phyloP scores from a whole-genome alignment of 441 rosid species.

The Eruca vesicaria region DNA sequence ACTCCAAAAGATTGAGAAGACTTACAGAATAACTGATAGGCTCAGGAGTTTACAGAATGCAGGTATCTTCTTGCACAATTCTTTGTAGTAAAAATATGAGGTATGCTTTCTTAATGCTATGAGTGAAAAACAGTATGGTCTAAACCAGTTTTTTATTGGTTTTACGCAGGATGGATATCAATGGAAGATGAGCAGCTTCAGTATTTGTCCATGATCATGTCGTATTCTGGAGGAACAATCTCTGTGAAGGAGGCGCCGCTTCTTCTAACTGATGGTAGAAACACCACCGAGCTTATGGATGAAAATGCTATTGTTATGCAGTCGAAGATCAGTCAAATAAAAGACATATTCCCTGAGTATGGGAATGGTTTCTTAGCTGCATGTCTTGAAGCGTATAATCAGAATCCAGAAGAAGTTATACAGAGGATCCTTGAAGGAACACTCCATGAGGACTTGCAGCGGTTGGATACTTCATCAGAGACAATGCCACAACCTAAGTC shows the following conservation, averaged over 20 bases:
- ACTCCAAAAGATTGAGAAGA: constrained; percentile 65
- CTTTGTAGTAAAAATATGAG: not conserved
- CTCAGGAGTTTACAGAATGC: constrained; percentile 62
- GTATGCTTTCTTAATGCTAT: not conserved
- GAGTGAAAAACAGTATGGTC: constrained; percentile 2
- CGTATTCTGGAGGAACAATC: constrained; percentile 36
- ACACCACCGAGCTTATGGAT: constrained; percentile 47
- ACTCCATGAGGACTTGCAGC: constrained; percentile 75
- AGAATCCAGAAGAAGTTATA: constrained; percentile 91
- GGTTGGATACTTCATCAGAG: constrained; percentile 68
- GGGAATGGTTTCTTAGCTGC: constrained; percentile 84
- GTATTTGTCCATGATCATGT: constrained; percentile 69
- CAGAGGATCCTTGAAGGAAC: constrained; percentile 94
- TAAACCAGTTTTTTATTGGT: constrained; percentile 20
- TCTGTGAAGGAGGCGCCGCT: constrained; percentile 36
- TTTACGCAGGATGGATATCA: constrained; percentile 74
- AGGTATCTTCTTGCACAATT: constrained; percentile 46
- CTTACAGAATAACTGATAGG: constrained; percentile 53
- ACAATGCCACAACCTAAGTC: constrained; percentile 57
- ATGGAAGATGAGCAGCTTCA: constrained; percentile 83
- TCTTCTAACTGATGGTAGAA: constrained; percentile 35
- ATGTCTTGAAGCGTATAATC: constrained; percentile 91
- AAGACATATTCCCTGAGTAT: constrained; percentile 89
- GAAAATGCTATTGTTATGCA: constrained; percentile 74
- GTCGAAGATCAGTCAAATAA: constrained; percentile 89